These are phyloP conservation scores for Botrytis porri DNA, from an alignment of 2,329 filamentous ascomycete genomes.

Conservation along the genomic window DNA sequence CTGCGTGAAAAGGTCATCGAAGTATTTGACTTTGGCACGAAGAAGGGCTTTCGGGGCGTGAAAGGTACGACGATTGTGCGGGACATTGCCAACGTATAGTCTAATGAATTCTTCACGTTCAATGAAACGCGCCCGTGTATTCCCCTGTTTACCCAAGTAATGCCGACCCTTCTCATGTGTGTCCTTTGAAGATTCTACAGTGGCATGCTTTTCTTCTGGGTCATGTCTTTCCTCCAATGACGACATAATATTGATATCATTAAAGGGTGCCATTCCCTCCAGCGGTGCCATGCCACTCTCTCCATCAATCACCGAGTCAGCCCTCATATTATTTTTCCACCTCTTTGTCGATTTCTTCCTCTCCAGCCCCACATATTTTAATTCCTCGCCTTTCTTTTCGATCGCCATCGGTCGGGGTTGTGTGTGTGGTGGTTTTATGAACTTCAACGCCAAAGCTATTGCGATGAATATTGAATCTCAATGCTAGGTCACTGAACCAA, in stretches of 20 bases:
- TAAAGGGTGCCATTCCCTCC: neutral
- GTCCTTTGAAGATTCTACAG: neutral
- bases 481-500: neutral
- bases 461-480: neutral
- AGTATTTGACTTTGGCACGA: neutral
- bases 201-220: neutral
- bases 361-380: neutral
- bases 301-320: neutral
- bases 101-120: neutral
- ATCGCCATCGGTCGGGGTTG: no score
- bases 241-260: neutral
- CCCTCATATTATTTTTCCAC: neutral
- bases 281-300: neutral
- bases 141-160: no score
- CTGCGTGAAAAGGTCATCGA: neutral
- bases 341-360: neutral
- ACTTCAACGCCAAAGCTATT: neutral
- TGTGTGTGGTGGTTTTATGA: neutral
- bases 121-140: neutral
- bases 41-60: neutral
- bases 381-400: neutral
- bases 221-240: neutral
- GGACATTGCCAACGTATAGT: neutral
- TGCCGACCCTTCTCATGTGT: neutral
- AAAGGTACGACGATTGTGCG: neutral